These are phyloP conservation scores for Mycosphaerella sp. DNA, from an alignment of 2,329 filamentous ascomycete species.

Conservation along the genomic window DNA sequence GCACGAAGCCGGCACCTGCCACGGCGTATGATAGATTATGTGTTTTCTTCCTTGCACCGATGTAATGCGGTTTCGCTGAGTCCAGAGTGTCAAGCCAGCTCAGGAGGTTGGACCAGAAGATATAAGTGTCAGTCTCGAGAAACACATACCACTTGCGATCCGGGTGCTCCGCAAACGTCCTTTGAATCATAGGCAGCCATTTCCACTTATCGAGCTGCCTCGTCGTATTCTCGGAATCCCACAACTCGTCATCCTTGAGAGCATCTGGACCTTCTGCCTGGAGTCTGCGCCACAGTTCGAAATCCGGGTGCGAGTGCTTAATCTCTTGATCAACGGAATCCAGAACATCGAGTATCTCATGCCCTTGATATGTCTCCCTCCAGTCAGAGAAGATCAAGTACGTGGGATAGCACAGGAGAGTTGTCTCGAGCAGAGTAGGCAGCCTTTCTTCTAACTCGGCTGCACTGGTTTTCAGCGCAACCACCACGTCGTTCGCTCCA, in stretches of 20 bases:
- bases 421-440: constrained; percentile 33
- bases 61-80: constrained; percentile 39
- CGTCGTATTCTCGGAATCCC: constrained; percentile 26
- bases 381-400: constrained; percentile 37
- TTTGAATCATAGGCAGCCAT: constrained; percentile 46
- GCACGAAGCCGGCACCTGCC: constrained; percentile 39
- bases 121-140: constrained; percentile 47
- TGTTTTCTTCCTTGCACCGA: constrained; percentile 48
- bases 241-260: constrained; percentile 30
- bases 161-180: constrained; percentile 34
- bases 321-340: constrained; percentile 18
- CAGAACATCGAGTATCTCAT: constrained; percentile 32
- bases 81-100: constrained; percentile 44
- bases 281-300: constrained; percentile 28
- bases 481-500: constrained; percentile 46
- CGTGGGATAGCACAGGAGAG: constrained; percentile 32
- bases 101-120: constrained; percentile 40
- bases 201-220: constrained; percentile 45
- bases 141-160: constrained; percentile 49
- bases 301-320: constrained; percentile 22
- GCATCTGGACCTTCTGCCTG: constrained; percentile 24
- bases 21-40: constrained; percentile 36
- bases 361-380: constrained; percentile 32
- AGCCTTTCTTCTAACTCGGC: constrained; percentile 31
- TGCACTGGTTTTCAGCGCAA: constrained; percentile 42